Base-by-base conservation (phyloP, 129 eudicot species). In the carrot (Daucus carota) region DNA sequence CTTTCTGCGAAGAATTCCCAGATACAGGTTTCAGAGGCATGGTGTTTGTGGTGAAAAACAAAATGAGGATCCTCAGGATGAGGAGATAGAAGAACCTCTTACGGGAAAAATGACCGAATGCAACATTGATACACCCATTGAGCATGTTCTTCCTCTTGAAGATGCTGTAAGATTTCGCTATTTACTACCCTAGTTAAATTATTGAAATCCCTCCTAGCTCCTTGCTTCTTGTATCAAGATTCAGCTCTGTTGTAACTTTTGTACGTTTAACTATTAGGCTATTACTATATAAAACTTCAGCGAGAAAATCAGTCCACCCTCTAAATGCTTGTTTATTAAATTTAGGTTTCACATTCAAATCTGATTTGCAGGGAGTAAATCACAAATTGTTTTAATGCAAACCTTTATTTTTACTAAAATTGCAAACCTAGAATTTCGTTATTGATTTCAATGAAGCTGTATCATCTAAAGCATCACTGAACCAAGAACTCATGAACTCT, bases 91-190 rank as follows among this genome's bases (percentile, higher is more conserved):
- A 85, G 92, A 84, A 85, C 82, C 92, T 34, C 86, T 83, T 76
- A 96, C 97, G 50, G 98, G 98, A 74, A 86, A 89, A 74, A 91
- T 94, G 96, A 85, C 84, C 32, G 96, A 91, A 81, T 91, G 97
- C 69, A 89, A 84, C 75, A 88, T 88, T 32, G 97, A 89, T 79
- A 77, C 87, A 0, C 99, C 96, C 24, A 48, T 79, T 28, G 99
- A 91, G 76, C 93, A 78, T 74, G 89, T 83, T 78, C 88, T 95
- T 79, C 85, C 96, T 20, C 86, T 73, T 38, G 99, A 91, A 80
- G 97, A 95, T 82, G 94, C 96, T 66, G 99, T 91, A 86, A 84
- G 97, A 90, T 79, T 75, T 26, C 6, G 6, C 65, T 0, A 62
- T 13, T n/a, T 33, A n/a, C 75, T 50, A 5, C 26, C 20, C 10